Evolutionary conservation across 2,329 filamentous ascomycete species (phyloP).

Genomic region (Drechslerella stenobrocha): DNA sequence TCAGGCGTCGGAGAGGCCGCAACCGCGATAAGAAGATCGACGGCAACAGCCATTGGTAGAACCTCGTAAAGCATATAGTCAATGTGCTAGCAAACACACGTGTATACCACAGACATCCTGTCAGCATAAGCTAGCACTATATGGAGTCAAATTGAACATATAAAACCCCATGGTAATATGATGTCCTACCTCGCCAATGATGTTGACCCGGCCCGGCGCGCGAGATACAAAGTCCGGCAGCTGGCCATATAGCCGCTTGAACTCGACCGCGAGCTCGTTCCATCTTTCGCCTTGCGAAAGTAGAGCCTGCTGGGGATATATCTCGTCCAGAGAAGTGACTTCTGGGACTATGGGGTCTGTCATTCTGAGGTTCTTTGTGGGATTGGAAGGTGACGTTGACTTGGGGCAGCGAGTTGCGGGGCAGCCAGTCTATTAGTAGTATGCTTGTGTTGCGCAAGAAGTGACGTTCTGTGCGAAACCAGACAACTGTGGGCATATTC

Average conservation of each 20-base stretch:
- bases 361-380: conserved; percentile 8
- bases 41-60: conserved; percentile 90
- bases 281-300: conserved; percentile 72
- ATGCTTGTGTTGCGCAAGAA: too few species aligned
- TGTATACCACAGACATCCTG: too few species aligned
- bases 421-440: too few species aligned
- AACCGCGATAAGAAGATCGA: conserved; percentile 87
- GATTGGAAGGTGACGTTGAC: too few species aligned
- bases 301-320: conserved; percentile 77
- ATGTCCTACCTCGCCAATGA: conserved; percentile 74
- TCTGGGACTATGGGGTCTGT: conserved; percentile 65
- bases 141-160: neutral
- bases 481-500: too few species aligned
- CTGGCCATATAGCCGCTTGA: conserved; percentile 70
- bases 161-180: neutral
- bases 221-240: conserved; percentile 79
- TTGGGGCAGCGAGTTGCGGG: too few species aligned
- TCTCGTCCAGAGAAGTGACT: conserved; percentile 73
- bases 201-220: conserved; percentile 92
- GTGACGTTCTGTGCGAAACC: too few species aligned
- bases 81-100: conserved; percentile 67
- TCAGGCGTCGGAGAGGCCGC: conserved; percentile 57
- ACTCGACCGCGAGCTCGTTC: conserved; percentile 71
- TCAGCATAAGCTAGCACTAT: neutral
- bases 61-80: conserved; percentile 98